A percentile compares a stretch with the other conserved stretches of the same genome.
Conservation (phyloP, 768 basidiomycete species). For the Pleurotus djamor region DNA sequence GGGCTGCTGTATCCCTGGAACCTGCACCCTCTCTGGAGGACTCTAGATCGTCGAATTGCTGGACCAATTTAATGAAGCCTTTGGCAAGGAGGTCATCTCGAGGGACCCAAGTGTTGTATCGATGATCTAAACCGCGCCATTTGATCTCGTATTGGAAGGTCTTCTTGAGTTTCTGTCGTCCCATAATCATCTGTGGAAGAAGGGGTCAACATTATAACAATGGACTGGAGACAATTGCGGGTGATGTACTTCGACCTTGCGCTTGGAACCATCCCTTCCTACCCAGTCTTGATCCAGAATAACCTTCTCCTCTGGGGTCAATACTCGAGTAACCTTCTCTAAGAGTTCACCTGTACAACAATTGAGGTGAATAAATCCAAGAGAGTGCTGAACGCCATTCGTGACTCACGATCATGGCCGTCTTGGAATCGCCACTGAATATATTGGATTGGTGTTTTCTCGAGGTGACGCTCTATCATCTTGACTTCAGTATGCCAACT, state of each 20-base stretch:
- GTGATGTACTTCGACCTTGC: constrained; percentile 81
- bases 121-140: constrained; percentile 81
- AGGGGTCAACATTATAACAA: neutral
- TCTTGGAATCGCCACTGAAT: constrained; percentile 99
- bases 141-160: constrained; percentile 91
- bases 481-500: constrained; percentile 10
- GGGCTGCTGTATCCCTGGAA: constrained; percentile 77
- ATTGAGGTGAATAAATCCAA: neutral
- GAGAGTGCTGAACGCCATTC: constrained; percentile 2
- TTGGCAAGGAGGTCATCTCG: constrained; percentile 84
- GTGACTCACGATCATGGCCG: constrained; percentile 83
- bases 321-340: constrained; percentile 87
- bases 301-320: constrained; percentile 83
- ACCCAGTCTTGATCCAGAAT: constrained; percentile 84
- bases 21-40: constrained; percentile 96
- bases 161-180: constrained; percentile 97
- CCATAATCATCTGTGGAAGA: constrained; percentile 81
- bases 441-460: constrained; percentile 95
- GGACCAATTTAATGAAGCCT: constrained; percentile 86
- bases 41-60: constrained; percentile 96
- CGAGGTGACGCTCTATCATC: constrained; percentile 78
- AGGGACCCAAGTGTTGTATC: constrained; percentile 88
- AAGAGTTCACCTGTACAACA: constrained; percentile 69
- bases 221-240: neutral
- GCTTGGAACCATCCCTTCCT: constrained; percentile 86